A percentile compares a stretch with the other conserved stretches of the same genome.
Evolutionary conservation across 129 eudicot species (phyloP).

Genomic region (Gnaphalium uliginosum): DNA sequence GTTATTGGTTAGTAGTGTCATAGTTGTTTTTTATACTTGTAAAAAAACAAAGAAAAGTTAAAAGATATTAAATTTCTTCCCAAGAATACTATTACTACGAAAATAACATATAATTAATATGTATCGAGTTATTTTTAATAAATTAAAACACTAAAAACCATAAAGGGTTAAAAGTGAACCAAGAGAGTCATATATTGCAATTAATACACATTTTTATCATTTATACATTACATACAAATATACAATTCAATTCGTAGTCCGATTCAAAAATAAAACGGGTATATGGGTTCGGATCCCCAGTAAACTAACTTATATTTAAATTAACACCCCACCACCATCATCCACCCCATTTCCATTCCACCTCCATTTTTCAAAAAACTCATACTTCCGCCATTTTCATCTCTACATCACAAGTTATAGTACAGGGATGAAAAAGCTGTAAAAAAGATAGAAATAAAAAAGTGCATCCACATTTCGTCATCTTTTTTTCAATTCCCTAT

Average conservation of each 20-base stretch:
- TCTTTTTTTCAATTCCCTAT: conserved; percentile 1
- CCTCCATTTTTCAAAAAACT: conserved; percentile 25
- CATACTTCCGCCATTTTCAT: conserved; percentile 5
- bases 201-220: conserved; percentile 1
- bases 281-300: conserved; percentile 41
- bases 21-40: no score
- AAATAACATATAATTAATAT: not conserved
- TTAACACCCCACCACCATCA: conserved; percentile 17
- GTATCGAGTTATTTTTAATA: not conserved
- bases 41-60: no score
- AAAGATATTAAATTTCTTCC: no score
- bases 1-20: no score
- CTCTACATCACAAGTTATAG: not conserved
- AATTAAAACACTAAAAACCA: conserved; percentile 27
- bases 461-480: not conserved
- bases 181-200: conserved; percentile 27
- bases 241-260: conserved; percentile 4
- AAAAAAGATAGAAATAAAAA: no score
- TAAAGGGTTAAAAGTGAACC: conserved; percentile 7
- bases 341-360: not conserved
- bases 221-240: not conserved
- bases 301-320: conserved; percentile 30
- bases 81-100: not conserved
- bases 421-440: no score
- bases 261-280: conserved; percentile 37